Conservation (phyloP, 305 asterid species). For the Striga hermonthica region DNA sequence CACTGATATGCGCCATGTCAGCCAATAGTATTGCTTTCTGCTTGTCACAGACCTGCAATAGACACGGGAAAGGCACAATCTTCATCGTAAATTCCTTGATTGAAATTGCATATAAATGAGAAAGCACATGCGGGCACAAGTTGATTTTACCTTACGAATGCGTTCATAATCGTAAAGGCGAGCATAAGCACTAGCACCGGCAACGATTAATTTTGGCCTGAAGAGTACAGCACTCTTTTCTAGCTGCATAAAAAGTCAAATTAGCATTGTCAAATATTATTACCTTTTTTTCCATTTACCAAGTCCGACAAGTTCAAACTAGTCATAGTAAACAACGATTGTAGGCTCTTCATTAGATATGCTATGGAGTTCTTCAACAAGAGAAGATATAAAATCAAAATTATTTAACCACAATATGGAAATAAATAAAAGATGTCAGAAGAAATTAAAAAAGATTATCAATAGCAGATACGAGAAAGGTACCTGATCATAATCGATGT, state of each 20-base stretch:
- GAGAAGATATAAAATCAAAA: background rate
- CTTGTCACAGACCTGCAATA: conserved; percentile 49
- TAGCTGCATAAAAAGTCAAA: conserved; percentile 44
- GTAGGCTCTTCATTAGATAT: conserved; percentile 2
- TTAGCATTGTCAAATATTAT: background rate
- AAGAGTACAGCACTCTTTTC: conserved; percentile 83
- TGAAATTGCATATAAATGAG: background rate
- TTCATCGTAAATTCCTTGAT: background rate
- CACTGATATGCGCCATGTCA: conserved; percentile 90
- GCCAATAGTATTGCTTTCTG: conserved; percentile 83
- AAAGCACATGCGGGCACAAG: background rate
- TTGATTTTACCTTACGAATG: conserved; percentile 54
- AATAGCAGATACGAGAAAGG: background rate
- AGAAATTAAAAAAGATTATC: background rate
- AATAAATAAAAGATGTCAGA: background rate
- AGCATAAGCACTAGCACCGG: conserved; percentile 90
- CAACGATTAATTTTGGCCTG: conserved; percentile 84
- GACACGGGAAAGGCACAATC: conserved; percentile 30
- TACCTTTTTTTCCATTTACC: background rate
- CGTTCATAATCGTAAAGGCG: conserved; percentile 75
- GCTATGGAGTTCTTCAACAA: background rate
- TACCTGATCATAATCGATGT: conserved; percentile 90
- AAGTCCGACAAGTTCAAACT: background rate
- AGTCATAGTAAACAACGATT: background rate
- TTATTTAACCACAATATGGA: background rate